Conservation (phyloP, 1,139 yeast species). For the Magnusiomyces tetraspermus region DNA sequence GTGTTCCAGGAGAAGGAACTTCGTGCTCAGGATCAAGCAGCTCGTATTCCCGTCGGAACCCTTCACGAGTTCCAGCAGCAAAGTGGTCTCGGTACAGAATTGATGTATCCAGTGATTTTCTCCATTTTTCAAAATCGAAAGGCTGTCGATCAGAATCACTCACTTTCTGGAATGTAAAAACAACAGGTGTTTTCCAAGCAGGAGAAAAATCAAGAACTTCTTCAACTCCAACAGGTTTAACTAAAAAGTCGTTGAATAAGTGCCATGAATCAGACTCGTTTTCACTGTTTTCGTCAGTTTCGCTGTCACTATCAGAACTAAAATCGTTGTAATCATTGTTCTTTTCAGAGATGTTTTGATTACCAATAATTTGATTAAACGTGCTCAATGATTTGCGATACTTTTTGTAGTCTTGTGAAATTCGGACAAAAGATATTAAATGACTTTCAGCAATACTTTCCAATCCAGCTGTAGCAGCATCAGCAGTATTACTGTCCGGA, state of each 20-base stretch:
- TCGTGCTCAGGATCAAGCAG: constrained; percentile 50
- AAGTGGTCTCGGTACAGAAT: constrained; percentile 70
- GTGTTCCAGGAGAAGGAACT: constrained; percentile 63
- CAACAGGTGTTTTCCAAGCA: constrained; percentile 78
- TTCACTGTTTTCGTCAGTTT: constrained; percentile 17
- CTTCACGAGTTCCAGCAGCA: constrained; percentile 58
- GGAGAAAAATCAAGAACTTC: constrained; percentile 59
- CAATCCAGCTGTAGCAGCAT: neutral
- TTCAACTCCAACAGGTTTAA: constrained; percentile 58
- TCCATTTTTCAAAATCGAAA: constrained; percentile 38
- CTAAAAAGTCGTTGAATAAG: constrained; percentile 85
- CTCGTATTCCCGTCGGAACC: constrained; percentile 51
- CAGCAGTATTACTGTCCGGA: neutral
- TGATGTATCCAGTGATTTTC: constrained; percentile 44
- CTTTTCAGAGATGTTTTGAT: no score
- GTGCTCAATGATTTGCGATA: neutral
- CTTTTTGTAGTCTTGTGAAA: constrained; percentile 12
- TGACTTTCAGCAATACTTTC: neutral
- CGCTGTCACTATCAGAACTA: constrained; percentile 12
- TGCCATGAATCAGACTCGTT: constrained; percentile 48
- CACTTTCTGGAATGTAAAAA: constrained; percentile 50
- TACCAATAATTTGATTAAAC: neutral
- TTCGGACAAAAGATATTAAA: constrained; percentile 16
- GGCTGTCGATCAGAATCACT: constrained; percentile 17
- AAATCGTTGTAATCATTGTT: constrained; percentile 4